Conservation (phyloP, 306 rosid species). For the Comarum palustre region DNA sequence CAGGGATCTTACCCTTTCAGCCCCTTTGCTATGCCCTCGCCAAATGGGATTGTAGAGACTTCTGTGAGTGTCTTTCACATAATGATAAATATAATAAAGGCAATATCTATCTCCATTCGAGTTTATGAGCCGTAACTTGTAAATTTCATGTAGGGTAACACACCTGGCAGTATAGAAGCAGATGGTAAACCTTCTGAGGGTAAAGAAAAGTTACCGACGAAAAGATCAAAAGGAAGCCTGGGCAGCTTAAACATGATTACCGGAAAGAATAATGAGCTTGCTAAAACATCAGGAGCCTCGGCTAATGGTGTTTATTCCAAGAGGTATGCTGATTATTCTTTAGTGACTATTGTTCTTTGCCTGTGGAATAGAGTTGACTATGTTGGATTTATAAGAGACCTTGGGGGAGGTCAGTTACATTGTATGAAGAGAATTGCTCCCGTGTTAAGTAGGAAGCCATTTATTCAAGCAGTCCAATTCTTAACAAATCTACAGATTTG, state of each 20-base stretch:
- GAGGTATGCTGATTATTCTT: constrained; percentile 50
- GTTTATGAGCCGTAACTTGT: constrained; percentile 28
- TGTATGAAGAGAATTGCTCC: not conserved
- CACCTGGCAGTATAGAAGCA: constrained; percentile 72
- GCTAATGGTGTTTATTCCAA: constrained; percentile 81
- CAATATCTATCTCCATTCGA: constrained; percentile 9
- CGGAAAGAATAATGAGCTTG: constrained; percentile 75
- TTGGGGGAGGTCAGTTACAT: not conserved
- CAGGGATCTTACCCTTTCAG: constrained; percentile 98
- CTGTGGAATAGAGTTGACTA: not conserved
- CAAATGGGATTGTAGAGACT: constrained; percentile 85
- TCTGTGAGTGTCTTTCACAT: constrained; percentile 56
- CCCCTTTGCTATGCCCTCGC: constrained; percentile 89
- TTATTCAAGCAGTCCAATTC: not conserved
- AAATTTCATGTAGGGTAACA: constrained; percentile 66
- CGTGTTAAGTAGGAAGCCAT: not conserved
- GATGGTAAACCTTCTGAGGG: constrained; percentile 79
- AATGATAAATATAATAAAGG: not conserved
- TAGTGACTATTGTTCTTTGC: not conserved
- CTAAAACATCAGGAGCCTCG: constrained; percentile 71
- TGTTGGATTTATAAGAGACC: not conserved
- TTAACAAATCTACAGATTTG: not conserved
- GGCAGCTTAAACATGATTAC: constrained; percentile 98
- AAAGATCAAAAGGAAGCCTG: constrained; percentile 96
- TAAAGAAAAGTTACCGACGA: constrained; percentile 89